Evolutionary conservation across 75 land plant species (phyloP), one percentile per base, ranked within the genome.

Genomic region (Pseudotsuga menziesii): DNA sequence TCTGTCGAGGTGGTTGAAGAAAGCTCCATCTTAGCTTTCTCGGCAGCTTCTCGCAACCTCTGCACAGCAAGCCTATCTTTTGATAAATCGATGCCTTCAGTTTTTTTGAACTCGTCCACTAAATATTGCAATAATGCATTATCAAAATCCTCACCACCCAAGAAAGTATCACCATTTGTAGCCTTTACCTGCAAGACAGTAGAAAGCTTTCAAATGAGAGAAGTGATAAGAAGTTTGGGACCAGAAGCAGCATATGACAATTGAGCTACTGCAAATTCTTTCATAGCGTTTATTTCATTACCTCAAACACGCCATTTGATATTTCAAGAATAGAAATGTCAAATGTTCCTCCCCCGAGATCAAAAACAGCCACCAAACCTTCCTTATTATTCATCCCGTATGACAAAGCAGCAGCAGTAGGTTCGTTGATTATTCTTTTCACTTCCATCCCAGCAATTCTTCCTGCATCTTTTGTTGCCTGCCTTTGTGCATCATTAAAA

Each of bases 291-390:
- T 1, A 63, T 13, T 15, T 63, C 16, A 27, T 63, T 84, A 85
- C 92, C 91, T 91, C 92, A 82, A 91, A 91, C 12, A 91, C 92
- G 70, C 92, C 92, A 74, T 81, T 89, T 1, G 90, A 88, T 13
- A 91, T 91, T 61, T 91, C 92, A 60, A 91, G 61, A n/a, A 91
- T 88, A 13, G 95, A 93, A n/a, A 93, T 88, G 82, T 93, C 95
- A 82, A 93, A 92, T 48, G 94, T 92, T 58, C 94, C 94, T 74
- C 94, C 94, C 26, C 94, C 94, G 61, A 92, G 90, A 83, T 92
- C 93, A 75, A 88, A 92, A 48, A 92, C 94, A 60, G 90, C 88
- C 72, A 92, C 84, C 26, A 86, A 76, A 52, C 90, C 93, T 75
- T 88, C 88, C 80, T 93, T 93, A 58, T 85, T 91, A 57, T 86